Evolutionary conservation across 768 basidiomycete species (phyloP).

Genomic region (Kwoniella sp.): DNA sequence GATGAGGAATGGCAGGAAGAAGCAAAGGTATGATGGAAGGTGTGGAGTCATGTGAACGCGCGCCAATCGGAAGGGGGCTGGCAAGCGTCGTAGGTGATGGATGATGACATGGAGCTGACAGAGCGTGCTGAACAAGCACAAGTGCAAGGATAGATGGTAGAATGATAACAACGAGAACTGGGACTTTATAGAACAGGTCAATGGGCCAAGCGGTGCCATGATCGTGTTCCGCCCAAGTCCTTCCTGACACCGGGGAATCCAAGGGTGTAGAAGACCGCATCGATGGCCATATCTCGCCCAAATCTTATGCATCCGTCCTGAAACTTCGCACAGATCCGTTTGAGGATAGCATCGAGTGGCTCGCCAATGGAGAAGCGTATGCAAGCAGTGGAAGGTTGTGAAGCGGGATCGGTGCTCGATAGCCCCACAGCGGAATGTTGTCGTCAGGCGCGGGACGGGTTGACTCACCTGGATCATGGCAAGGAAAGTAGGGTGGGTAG

Average conservation of each 20-base stretch:
- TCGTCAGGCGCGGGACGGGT: not conserved
- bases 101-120: not conserved
- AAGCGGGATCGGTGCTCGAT: not conserved
- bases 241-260: not conserved
- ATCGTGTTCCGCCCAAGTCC: conserved; percentile 2
- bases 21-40: conserved; percentile 16
- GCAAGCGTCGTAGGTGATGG: not conserved
- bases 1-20: conserved; percentile 13
- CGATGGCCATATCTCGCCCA: not conserved
- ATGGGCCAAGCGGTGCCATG: conserved; percentile 1
- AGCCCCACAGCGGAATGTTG: not conserved
- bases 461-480: conserved; percentile 60
- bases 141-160: not conserved
- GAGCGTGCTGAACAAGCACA: not conserved
- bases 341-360: conserved; percentile 5
- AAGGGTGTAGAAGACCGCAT: not conserved
- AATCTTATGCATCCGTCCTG: conserved; percentile 5
- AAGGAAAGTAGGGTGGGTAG: conserved; percentile 62
- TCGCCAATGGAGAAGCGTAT: not conserved
- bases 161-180: not conserved
- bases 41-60: conserved; percentile 17
- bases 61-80: conserved; percentile 8
- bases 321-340: conserved; percentile 16
- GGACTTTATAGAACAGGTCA: not conserved
- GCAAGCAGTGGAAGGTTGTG: not conserved